Evolutionary conservation across 192 early-diverging fungal species (phyloP), one percentile per base, ranked within the genome.

Genomic region (Rhizophagus clarus): DNA sequence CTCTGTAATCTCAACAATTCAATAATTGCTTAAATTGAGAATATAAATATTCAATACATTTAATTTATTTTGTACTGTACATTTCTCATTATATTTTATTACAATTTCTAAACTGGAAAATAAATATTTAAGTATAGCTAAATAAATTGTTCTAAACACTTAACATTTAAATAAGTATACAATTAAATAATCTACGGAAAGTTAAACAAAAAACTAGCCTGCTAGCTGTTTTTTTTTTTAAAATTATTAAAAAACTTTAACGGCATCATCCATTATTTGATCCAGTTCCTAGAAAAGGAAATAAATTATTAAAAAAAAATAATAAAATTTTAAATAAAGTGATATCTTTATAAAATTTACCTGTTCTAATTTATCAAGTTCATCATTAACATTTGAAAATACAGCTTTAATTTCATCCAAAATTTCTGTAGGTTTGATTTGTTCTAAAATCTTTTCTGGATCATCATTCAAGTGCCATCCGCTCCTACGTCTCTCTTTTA

Each of bases 241-340:
- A 31, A 32, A 20, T 72, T n/a, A 81, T 81, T 75, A 77, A 75
- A 80, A 83, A 7, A 79, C 76, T 64, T 75, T 61, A 20, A 85
- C 32, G 20, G 82, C 79, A 51, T 85, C 80, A 72, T 68, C 67
- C 83, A 86, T 83, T 56, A 86, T 60, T 40, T 47, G 72, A 74
- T 86, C 83, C 45, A 86, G 67, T 77, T 81, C 79, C 84, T 85
- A 69, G 14, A 80, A 14, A 24, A 72, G 24, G n/a, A 76, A 17
- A 42, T 42, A 10, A 10, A 42, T 42, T 42, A 42, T 42, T 10
- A 70, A 61, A 56, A 42, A 56, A 42, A 47, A 40, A 22, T 20
- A 47, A 82, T 64, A 10, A 62, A 11, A 72, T 29, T n/a, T 61
- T 29, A 37, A 3, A 22, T 20, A 42, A 72, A 7, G 5, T 7